Conservation (phyloP, 2,329 filamentous ascomycete genomes). For the Stagonosporopsis rhizophila region DNA sequence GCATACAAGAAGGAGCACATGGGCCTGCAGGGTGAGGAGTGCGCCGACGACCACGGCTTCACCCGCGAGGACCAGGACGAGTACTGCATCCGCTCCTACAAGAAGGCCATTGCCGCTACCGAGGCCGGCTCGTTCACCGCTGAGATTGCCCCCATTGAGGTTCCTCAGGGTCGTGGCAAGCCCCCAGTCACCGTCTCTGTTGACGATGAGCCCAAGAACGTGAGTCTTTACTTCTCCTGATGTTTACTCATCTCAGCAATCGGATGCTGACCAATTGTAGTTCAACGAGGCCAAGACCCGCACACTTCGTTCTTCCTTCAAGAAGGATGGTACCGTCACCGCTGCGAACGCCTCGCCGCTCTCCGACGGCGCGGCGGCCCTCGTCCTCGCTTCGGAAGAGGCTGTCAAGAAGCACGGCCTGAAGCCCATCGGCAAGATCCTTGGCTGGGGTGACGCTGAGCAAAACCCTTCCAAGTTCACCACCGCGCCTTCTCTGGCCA, state of each 20-base stretch:
- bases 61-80: slow-evolving; percentile 88
- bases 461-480: slow-evolving; percentile 95
- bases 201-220: slow-evolving; percentile 96
- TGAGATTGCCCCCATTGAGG: slow-evolving; percentile 90
- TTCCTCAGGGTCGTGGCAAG: slow-evolving; percentile 89
- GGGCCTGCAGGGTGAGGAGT: slow-evolving; percentile 92
- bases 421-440: slow-evolving; percentile 93
- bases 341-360: slow-evolving; percentile 96
- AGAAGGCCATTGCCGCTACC: slow-evolving; percentile 87
- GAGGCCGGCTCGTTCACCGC: slow-evolving; percentile 79
- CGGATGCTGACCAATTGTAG: slow-evolving; percentile 27
- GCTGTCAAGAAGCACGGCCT: slow-evolving; percentile 91
- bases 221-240: slow-evolving; percentile 44
- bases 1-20: slow-evolving; percentile 97
- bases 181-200: slow-evolving; percentile 78
- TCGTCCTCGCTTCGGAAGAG: slow-evolving; percentile 92
- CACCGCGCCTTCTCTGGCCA: slow-evolving; percentile 87
- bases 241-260: slow-evolving; percentile 5
- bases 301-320: slow-evolving; percentile 74
- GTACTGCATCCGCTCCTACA: slow-evolving; percentile 94
- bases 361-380: slow-evolving; percentile 90
- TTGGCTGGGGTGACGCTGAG: slow-evolving; percentile 95
- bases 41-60: slow-evolving; percentile 82
- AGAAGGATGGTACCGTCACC: slow-evolving; percentile 86
- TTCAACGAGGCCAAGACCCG: slow-evolving; percentile 61